Percentiles rank a stretch among this genome's conserved stretches.
These are phyloP conservation scores for Diphasiastrum complanatum DNA, from an alignment of 83 land plant species.

Conservation along the genomic window DNA sequence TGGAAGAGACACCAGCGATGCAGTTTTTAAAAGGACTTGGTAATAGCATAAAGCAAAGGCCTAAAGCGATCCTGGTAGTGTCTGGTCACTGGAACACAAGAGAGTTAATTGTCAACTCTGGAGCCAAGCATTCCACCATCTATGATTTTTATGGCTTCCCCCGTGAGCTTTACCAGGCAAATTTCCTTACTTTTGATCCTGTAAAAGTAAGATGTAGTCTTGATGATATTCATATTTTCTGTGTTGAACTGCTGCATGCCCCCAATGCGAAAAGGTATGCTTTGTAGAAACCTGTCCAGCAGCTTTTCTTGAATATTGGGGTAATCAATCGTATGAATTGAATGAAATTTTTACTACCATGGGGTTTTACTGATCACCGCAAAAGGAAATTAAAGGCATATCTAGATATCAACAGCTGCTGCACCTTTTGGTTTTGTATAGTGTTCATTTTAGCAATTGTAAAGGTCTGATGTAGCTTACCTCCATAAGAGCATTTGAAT, in stretches of 20 bases:
- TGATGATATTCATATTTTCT: not conserved
- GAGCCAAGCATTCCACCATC: constrained; percentile 36
- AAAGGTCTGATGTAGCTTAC: too few species aligned
- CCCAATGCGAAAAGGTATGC: not conserved
- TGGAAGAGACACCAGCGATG: constrained; percentile 47
- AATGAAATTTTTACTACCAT: too few species aligned
- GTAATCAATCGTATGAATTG: too few species aligned
- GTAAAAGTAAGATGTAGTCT: not conserved
- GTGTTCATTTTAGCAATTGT: too few species aligned
- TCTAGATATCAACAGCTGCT: too few species aligned
- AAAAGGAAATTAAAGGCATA: too few species aligned
- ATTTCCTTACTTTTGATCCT: not conserved
- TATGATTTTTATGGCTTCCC: constrained; percentile 69
- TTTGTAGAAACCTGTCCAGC: too few species aligned
- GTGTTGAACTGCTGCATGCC: not conserved
- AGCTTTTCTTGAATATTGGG: too few species aligned
- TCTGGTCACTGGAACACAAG: constrained; percentile 67
- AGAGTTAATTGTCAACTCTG: constrained; percentile 41
- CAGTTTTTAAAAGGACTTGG: constrained; percentile 33
- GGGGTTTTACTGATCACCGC: too few species aligned
- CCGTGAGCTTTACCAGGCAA: constrained; percentile 50
- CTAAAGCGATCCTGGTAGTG: constrained; percentile 43
- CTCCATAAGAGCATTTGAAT: too few species aligned
- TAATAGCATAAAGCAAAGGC: constrained; percentile 23
- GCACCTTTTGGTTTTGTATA: too few species aligned